Conservation (phyloP, 1,284 basidiomycete species). For the Bjerkandera adusta region DNA sequence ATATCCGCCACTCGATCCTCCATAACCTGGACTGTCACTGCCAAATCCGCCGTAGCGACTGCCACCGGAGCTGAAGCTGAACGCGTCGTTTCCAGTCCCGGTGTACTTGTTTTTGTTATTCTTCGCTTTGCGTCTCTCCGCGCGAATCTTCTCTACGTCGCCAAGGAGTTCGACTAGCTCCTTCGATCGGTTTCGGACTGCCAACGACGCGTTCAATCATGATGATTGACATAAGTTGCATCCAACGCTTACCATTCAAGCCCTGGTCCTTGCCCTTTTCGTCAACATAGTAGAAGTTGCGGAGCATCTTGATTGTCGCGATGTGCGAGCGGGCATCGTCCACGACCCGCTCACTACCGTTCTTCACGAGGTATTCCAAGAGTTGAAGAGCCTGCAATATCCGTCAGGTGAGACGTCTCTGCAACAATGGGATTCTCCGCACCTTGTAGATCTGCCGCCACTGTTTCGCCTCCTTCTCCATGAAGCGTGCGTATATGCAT, state of each 20-base stretch:
- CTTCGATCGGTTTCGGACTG: slow-evolving; percentile 92
- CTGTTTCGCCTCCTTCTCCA: slow-evolving; percentile 97
- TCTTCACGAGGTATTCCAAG: slow-evolving; percentile 94
- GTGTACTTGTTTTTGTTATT: slow-evolving; percentile 90
- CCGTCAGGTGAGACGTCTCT: not conserved
- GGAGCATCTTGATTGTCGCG: slow-evolving; percentile 95
- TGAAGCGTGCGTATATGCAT: slow-evolving; percentile 90
- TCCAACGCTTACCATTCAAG: slow-evolving; percentile 77
- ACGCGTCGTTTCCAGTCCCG: slow-evolving; percentile 81
- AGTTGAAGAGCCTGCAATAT: slow-evolving; percentile 78
- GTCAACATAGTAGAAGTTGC: slow-evolving; percentile 98
- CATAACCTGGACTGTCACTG: slow-evolving; percentile 54
- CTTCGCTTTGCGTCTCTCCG: slow-evolving; percentile 92
- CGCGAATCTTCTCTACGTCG: slow-evolving; percentile 90
- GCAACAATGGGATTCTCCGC: slow-evolving; percentile 8
- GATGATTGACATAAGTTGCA: not conserved
- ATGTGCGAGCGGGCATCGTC: slow-evolving; percentile 96
- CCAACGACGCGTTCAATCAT: not conserved
- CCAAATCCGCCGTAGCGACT: slow-evolving; percentile 84
- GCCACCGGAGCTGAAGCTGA: slow-evolving; percentile 56
- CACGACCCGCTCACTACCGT: slow-evolving; percentile 97
- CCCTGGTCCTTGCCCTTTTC: slow-evolving; percentile 99
- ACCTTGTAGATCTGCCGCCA: slow-evolving; percentile 99
- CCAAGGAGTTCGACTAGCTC: slow-evolving; percentile 88
- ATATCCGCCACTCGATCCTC: slow-evolving; percentile 35